Conservation (phyloP, 441 rosid species). For the Bocquillonia castaneifolia region DNA sequence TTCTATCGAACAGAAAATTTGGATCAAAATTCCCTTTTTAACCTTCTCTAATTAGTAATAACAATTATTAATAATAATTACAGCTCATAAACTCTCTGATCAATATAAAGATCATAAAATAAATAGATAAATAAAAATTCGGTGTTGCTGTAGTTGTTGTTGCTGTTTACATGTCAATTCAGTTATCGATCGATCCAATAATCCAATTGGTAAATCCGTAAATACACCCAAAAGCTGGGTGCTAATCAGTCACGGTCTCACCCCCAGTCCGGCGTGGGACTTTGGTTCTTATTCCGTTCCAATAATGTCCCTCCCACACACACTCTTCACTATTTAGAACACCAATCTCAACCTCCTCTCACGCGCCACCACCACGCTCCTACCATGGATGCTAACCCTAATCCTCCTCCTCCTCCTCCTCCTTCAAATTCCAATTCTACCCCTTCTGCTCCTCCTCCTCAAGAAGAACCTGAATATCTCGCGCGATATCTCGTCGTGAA, state of each 20-base stretch:
- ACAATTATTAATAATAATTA: neutral
- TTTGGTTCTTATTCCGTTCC: slow-evolving; percentile 62
- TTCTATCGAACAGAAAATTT: too few relatives aligned
- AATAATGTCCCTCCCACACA: slow-evolving; percentile 58
- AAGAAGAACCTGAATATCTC: slow-evolving; percentile 91
- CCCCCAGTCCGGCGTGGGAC: slow-evolving; percentile 66
- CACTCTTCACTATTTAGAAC: slow-evolving; percentile 52
- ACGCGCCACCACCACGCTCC: slow-evolving; percentile 25
- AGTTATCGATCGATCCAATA: slow-evolving; percentile 14
- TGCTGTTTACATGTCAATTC: slow-evolving; percentile 15
- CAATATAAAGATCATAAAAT: neutral
- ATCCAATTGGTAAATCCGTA: slow-evolving; percentile 8
- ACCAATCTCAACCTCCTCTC: slow-evolving; percentile 36
- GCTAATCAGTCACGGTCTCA: slow-evolving; percentile 87
- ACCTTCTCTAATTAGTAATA: neutral
- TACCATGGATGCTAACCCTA: slow-evolving; percentile 27
- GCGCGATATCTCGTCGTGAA: slow-evolving; percentile 83
- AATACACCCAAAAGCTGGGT: slow-evolving; percentile 62
- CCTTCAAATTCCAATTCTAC: slow-evolving; percentile 26
- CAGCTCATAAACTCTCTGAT: neutral
- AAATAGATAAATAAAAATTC: too few relatives aligned
- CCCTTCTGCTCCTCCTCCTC: slow-evolving; percentile 30
- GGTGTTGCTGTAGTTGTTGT: too few relatives aligned
- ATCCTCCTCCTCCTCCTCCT: slow-evolving; percentile 20
- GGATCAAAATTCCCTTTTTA: neutral